A percentile compares a stretch with the other conserved stretches of the same genome.
Evolutionary conservation across 2,329 filamentous ascomycete genomes (phyloP).

Genomic region (Pyricularia pennisetigena): DNA sequence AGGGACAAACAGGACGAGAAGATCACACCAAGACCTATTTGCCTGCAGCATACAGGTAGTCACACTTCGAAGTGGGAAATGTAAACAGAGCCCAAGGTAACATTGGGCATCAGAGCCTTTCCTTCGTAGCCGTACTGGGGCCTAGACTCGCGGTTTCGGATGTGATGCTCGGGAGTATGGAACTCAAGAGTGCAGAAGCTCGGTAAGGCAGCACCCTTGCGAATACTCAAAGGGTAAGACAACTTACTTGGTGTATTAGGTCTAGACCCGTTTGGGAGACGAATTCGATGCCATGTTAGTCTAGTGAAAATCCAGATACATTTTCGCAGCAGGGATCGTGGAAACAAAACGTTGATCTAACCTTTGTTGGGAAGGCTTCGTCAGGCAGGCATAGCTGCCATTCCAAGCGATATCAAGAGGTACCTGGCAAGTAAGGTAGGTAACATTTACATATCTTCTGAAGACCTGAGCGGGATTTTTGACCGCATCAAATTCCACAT

Average conservation of each 20-base stretch:
- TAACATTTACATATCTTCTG: neutral
- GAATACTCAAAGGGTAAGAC: neutral
- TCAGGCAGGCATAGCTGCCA: neutral
- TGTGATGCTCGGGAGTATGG: neutral
- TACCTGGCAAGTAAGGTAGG: neutral
- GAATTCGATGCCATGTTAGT: neutral
- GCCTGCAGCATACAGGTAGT: neutral
- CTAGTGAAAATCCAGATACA: neutral
- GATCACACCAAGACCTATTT: neutral
- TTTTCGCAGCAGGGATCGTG: neutral
- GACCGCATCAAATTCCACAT: neutral
- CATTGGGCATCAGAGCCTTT: neutral
- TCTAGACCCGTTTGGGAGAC: neutral
- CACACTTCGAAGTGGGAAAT: neutral
- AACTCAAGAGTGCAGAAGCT: neutral
- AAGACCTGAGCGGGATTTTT: neutral
- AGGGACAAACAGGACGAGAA: neutral
- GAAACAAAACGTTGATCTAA: neutral
- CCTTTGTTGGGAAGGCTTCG: neutral
- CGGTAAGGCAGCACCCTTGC: neutral
- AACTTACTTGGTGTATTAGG: neutral
- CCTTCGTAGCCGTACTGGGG: neutral
- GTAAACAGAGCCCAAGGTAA: neutral
- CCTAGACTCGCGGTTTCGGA: neutral
- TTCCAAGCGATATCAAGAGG: neutral